Conservation (phyloP, 1,284 basidiomycete genomes). For the Irpex sp. region DNA sequence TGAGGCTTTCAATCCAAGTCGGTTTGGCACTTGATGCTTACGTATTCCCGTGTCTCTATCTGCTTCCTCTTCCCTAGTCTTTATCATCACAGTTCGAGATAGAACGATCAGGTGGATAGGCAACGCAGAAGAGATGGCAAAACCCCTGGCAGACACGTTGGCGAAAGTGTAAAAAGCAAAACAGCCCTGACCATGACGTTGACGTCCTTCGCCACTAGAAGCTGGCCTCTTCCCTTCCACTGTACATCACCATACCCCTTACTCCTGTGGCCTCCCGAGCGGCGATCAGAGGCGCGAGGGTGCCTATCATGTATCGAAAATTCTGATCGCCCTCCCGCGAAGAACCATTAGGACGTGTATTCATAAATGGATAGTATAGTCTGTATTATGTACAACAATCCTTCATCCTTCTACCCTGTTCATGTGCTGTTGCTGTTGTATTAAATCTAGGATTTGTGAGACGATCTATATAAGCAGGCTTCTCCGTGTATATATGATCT, state of each 20-base stretch:
- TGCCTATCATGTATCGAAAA: neutral
- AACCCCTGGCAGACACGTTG: conserved; percentile 22
- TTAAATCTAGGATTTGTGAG: neutral
- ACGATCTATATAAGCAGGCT: neutral
- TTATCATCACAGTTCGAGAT: conserved; percentile 30
- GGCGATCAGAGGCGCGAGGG: neutral
- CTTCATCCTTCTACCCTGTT: neutral
- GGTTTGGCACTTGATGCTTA: neutral
- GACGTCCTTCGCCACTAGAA: neutral
- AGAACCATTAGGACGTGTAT: neutral
- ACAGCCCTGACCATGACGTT: neutral
- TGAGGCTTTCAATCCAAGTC: conserved; percentile 6
- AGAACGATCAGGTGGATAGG: conserved; percentile 28
- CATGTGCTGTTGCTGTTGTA: neutral
- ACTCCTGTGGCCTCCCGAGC: neutral
- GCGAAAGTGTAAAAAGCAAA: neutral
- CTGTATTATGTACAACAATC: neutral
- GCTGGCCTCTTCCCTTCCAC: neutral
- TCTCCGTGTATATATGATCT: neutral
- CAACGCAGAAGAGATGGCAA: conserved; percentile 29
- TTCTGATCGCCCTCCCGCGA: neutral
- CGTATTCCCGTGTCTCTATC: neutral
- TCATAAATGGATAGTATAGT: neutral
- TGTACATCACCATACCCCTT: neutral
- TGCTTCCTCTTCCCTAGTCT: conserved; percentile 16